Evolutionary conservation across 2,329 filamentous ascomycete species (phyloP), one percentile per base, ranked within the genome.

Genomic region (Fusarium sarcochroum): DNA sequence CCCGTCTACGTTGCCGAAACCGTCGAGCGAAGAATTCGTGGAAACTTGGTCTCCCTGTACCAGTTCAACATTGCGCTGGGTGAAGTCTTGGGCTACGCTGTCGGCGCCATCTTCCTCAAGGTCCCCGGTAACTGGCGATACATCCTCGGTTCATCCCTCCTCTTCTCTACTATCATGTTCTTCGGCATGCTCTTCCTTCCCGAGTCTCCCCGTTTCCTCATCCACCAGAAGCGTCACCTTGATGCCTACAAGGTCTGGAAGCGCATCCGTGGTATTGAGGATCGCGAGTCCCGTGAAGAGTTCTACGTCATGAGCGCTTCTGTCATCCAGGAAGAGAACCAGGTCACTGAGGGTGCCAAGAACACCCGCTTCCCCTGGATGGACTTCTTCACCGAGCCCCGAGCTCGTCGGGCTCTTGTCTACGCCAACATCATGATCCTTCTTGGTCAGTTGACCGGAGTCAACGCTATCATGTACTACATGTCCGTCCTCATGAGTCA

Each of bases 11-110:
- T 93, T 30, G 90, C 91, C 2, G 91, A 93, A 77, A 90, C 88
- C 0, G 90, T 92, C 42, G 89, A 91, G 71, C 84, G 87, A 32
- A 85, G 83, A 60, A 84, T 91, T 23, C 87, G 91, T 71, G 91
- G 91, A 69, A 93, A 93, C 76, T 79, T 93, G 49, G 91, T 93
- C 2, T 92, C 90, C 0, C 81, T 93, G 0, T 93, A 93, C 76
- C 91, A 93, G 75, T 87, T 93, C 78, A 92, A 91, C 79, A 93
- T 93, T 72, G 91, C 91, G 0, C 83, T 93, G 0, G 91, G 91
- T 27, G 91, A 93, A 71, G 90, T 93, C 3, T 81, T 93, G 2
- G 91, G 91, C 4, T 93, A 93, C 63, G 90, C 89, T 7, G 86
- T 93, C 2, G 90, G 89, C 0, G 91, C 91, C 46, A 92, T 93